phyloP scores from a whole-genome alignment of 371 early-diverging fungal species.

The Apophysomyces trapeziformis region DNA sequence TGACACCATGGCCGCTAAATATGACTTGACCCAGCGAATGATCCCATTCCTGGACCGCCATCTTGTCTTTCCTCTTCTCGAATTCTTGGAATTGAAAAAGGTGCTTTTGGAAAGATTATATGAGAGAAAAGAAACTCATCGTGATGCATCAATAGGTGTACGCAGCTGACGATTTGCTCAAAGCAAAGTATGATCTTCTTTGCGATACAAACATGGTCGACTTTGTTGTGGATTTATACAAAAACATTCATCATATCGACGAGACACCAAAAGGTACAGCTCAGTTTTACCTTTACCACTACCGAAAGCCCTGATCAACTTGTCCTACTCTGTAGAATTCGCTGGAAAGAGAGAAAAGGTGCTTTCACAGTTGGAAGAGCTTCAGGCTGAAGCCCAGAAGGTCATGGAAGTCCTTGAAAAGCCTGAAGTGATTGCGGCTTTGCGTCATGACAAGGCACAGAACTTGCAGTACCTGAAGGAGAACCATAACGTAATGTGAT shows the following conservation, averaged over 20 bases:
- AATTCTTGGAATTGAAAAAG: conserved; percentile 83
- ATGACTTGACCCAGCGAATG: conserved; percentile 88
- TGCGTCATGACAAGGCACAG: conserved; percentile 91
- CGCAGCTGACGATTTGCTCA: conserved; percentile 68
- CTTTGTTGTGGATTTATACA: conserved; percentile 80
- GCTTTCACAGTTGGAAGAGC: conserved; percentile 69
- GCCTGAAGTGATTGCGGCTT: conserved; percentile 85
- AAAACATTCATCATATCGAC: conserved; percentile 73
- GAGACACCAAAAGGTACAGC: conserved; percentile 65
- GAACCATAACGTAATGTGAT: conserved; percentile 68
- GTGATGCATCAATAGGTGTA: conserved; percentile 63
- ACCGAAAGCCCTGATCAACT: background rate
- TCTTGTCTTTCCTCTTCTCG: conserved; percentile 86
- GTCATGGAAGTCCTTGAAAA: conserved; percentile 90
- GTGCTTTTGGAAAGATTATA: conserved; percentile 36
- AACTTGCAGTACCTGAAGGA: conserved; percentile 85
- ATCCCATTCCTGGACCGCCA: conserved; percentile 91
- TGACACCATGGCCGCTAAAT: conserved; percentile 62
- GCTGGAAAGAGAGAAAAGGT: conserved; percentile 77
- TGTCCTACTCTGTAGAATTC: conserved; percentile 53
- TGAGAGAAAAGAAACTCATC: background rate
- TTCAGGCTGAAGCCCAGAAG: conserved; percentile 79
- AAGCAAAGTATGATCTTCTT: conserved; percentile 89
- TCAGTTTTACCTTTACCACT: background rate
- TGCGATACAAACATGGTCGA: conserved; percentile 92